Evolutionary conservation across 331 rosid species (phyloP).

Genomic region (Erythrophleum ivorense): DNA sequence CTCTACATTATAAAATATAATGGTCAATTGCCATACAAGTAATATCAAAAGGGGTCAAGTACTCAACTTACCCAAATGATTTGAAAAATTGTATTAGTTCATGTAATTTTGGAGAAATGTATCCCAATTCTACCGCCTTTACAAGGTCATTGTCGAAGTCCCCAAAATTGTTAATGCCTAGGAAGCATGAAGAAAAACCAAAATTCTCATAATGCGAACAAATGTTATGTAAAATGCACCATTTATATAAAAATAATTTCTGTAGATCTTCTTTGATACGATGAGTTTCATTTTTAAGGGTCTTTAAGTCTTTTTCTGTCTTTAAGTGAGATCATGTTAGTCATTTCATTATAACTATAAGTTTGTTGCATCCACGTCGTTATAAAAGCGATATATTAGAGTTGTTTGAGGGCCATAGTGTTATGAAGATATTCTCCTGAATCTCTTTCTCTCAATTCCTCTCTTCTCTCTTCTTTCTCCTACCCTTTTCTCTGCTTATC

Average conservation of each 20-base stretch:
- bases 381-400: no score
- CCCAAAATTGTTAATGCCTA: conserved; percentile 47
- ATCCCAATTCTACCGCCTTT: conserved; percentile 61
- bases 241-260: not conserved
- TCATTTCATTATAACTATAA: no score
- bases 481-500: no score
- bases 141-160: conserved; percentile 46
- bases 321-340: no score
- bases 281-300: no score
- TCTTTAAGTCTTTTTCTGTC: no score
- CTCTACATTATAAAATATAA: conserved; percentile 50
- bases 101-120: conserved; percentile 63
- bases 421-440: no score
- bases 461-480: no score
- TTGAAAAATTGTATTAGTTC: conserved; percentile 59
- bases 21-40: conserved; percentile 13
- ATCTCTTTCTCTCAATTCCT: no score
- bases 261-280: not conserved
- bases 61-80: conserved; percentile 58
- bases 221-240: not conserved
- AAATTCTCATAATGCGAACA: not conserved
- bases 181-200: conserved; percentile 9
- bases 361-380: no score
- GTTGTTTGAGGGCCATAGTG: no score
- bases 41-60: not conserved